Percentiles rank a stretch among this genome's conserved stretches.
Conservation (phyloP, 83 land plant species). For the Picea engelmannii region DNA sequence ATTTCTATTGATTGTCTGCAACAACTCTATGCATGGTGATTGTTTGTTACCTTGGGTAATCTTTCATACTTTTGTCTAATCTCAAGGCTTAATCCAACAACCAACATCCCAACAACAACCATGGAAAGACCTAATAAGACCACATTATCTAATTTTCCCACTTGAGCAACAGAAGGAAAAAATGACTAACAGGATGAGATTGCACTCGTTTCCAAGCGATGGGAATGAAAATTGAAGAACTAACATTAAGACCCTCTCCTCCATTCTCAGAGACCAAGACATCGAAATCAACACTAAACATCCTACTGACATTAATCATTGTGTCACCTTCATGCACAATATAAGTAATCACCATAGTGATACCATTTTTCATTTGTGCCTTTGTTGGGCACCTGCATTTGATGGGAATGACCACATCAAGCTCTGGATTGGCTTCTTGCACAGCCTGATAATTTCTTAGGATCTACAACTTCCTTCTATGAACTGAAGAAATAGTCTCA, state of each 20-base stretch:
- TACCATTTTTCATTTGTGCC: conserved; percentile 17
- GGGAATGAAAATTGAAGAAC: conserved; percentile 20
- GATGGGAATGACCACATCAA: conserved; percentile 23
- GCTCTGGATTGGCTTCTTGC: conserved; percentile 25
- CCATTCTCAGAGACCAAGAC: not conserved
- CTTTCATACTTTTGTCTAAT: not conserved
- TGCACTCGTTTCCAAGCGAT: conserved; percentile 11
- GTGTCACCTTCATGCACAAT: conserved; percentile 10
- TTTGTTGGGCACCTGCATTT: conserved; percentile 39
- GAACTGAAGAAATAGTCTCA: conserved; percentile 35
- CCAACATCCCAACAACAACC: conserved; percentile 15
- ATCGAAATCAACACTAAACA: conserved; percentile 13
- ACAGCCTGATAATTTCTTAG: conserved; percentile 41
- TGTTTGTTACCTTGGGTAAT: not conserved
- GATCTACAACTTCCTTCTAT: conserved; percentile 34
- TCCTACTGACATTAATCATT: not conserved
- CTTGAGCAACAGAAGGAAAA: not conserved
- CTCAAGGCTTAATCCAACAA: not conserved
- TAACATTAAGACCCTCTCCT: not conserved
- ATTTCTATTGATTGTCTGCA: not conserved
- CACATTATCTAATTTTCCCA: not conserved
- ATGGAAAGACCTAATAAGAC: not conserved
- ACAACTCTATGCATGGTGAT: not conserved
- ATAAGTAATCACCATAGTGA: conserved; percentile 18
- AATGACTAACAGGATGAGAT: not conserved